A percentile compares a stretch with the other conserved stretches of the same genome.
These are phyloP conservation scores for Curvularia verruculosa DNA, from an alignment of 2,329 filamentous ascomycete genomes.

Conservation along the genomic window DNA sequence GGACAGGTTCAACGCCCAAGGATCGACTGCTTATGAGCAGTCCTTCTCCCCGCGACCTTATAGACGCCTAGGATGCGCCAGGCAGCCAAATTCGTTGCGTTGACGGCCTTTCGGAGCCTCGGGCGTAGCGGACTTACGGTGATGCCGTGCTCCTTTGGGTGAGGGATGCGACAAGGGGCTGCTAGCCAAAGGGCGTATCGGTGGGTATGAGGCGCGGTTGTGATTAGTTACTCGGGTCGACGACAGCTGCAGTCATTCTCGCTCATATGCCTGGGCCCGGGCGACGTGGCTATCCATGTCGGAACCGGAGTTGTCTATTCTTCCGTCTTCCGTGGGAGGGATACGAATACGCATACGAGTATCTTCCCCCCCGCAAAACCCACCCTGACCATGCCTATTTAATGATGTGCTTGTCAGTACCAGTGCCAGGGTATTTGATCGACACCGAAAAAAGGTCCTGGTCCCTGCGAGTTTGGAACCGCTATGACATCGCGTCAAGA, in stretches of 20 bases:
- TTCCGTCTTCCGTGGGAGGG: background rate
- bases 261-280: background rate
- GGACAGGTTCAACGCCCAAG: constrained; percentile 2
- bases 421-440: background rate
- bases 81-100: constrained; percentile 17
- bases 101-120: constrained; percentile 2
- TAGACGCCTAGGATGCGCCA: constrained; percentile 1
- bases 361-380: constrained; percentile 1
- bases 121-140: constrained; percentile 1
- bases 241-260: background rate
- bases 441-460: no score
- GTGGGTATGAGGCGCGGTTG: background rate
- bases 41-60: constrained; percentile 11
- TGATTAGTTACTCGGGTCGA: background rate
- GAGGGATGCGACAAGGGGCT: constrained; percentile 6
- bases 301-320: background rate
- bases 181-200: background rate
- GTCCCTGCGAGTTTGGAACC: background rate
- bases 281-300: background rate
- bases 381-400: background rate
- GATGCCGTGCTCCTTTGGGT: constrained; percentile 10
- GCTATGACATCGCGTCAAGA: constrained; percentile 4
- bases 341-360: background rate
- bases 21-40: constrained; percentile 13
- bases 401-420: background rate